Conservation (phyloP, 495 filamentous ascomycete genomes). For the Podospora pseudopauciseta region DNA sequence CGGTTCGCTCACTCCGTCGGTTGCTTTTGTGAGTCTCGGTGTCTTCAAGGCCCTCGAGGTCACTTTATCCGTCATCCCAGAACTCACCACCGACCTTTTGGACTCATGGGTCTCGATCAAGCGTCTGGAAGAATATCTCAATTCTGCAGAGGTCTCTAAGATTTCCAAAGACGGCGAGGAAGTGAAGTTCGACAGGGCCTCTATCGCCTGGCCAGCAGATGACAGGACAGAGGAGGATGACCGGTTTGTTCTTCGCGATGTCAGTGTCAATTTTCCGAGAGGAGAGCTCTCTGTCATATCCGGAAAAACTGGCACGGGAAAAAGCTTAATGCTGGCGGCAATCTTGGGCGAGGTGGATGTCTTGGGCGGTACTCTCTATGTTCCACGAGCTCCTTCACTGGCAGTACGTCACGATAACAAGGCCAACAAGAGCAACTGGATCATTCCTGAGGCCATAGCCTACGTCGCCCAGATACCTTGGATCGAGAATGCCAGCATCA, state of each 20-base stretch:
- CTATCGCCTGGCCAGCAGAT: conserved; percentile 72
- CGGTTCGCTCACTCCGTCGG: conserved; percentile 62
- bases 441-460: conserved; percentile 63
- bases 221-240: conserved; percentile 50
- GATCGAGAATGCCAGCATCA: conserved; percentile 80
- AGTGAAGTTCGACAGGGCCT: conserved; percentile 65
- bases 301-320: conserved; percentile 65
- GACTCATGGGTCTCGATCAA: conserved; percentile 72
- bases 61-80: conserved; percentile 66
- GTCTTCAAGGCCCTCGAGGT: conserved; percentile 71
- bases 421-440: conserved; percentile 65
- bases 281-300: conserved; percentile 68
- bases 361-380: conserved; percentile 48
- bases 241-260: conserved; percentile 57
- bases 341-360: conserved; percentile 64
- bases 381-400: conserved; percentile 45
- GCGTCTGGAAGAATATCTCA: conserved; percentile 70
- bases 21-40: conserved; percentile 77
- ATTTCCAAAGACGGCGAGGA: conserved; percentile 53
- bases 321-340: conserved; percentile 61
- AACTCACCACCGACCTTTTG: conserved; percentile 63
- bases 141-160: conserved; percentile 59
- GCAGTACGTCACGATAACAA: conserved; percentile 51
- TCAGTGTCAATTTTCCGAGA: conserved; percentile 63
- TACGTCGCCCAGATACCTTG: conserved; percentile 82